Evolutionary conservation across 371 early-diverging fungal genomes (phyloP), one percentile per base, ranked within the genome.

Genomic region (Chytridium lagenaria): DNA sequence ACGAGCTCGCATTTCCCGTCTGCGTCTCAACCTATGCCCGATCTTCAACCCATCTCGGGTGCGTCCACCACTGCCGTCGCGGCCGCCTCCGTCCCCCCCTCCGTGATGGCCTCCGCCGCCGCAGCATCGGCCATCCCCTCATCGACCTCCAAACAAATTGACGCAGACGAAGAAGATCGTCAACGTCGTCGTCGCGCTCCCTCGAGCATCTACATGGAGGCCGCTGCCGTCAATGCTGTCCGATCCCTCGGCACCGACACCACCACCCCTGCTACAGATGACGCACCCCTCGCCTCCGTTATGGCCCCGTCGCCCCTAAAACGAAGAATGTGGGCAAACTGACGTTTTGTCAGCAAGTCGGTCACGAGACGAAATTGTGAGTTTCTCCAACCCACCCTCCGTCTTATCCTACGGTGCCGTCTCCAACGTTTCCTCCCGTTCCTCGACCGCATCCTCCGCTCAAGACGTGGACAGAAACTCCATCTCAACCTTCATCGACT

Each of bases 191-290:
- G 61, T 7, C 30, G 61, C 3, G 61, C 61, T 23, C 61, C 61
- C 36, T 34, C 34, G 12, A 22, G n/a, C 61, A 61, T 61, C 36
- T 61, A 61, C 61, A 61, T 61, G 61, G 61, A 61, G 23, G 61
- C 61, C 36, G 61, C 61, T 31, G 61, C 61, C 61, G 61, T 61
- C 3, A 61, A 61, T 23, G 61, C 61, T 16, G 61, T 61, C 34
- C 3, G 61, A 15, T 33, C 34, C 23, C 23, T 61, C 34, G 55
- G n/a, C 5, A 44, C 44, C 7, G 44, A 19, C 7, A 44, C 44
- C 7, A 12, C 44, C 7, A 19, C 44, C 7, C 7, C 44, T 12
- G 19, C 44, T 12, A 44, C 44, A 44, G 44, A 7, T 44, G 7
- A 12, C 44, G 19, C 12, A 7, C 44, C 12, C 44, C 44, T 12